A percentile compares a stretch with the other conserved stretches of the same genome.
phyloP scores from a whole-genome alignment of 768 basidiomycete species.

The Pulveroboletus ravenelii region DNA sequence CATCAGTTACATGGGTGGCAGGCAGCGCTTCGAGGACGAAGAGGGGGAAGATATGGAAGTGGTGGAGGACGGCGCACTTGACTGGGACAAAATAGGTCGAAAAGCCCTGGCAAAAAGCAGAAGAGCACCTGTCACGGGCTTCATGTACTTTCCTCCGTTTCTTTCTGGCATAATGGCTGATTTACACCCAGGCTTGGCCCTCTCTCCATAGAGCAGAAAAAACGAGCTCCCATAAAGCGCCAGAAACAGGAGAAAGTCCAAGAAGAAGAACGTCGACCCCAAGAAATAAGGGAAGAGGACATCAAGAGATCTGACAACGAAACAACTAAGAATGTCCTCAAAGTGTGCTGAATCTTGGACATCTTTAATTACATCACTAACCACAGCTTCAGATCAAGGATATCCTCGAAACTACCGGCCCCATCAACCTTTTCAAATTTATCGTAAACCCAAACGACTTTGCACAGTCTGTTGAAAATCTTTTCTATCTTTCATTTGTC shows the following conservation, averaged over 20 bases:
- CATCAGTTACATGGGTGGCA: slow-evolving; percentile 71
- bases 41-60: slow-evolving; percentile 53
- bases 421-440: slow-evolving; percentile 79
- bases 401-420: slow-evolving; percentile 46
- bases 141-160: slow-evolving; percentile 56
- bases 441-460: slow-evolving; percentile 88
- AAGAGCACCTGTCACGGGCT: slow-evolving; percentile 76
- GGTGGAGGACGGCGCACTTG: slow-evolving; percentile 46
- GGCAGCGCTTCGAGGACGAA: slow-evolving; percentile 41
- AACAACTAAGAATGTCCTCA: slow-evolving; percentile 79
- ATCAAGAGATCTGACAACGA: slow-evolving; percentile 82
- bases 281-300: slow-evolving; percentile 79
- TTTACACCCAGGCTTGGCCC: slow-evolving; percentile 77
- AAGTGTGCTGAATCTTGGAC: slow-evolving; percentile 42
- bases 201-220: slow-evolving; percentile 80
- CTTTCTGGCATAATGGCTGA: slow-evolving; percentile 9
- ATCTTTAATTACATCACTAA: slow-evolving; percentile 1
- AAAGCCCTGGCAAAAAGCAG: slow-evolving; percentile 77
- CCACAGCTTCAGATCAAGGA: slow-evolving; percentile 47
- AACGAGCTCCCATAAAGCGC: slow-evolving; percentile 55
- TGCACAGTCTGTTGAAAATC: slow-evolving; percentile 92
- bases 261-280: slow-evolving; percentile 63
- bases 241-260: slow-evolving; percentile 69
- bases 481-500: slow-evolving; percentile 92
- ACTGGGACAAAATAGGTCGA: slow-evolving; percentile 86